Base-by-base conservation (phyloP, 108 stramenopile species). In the Nitzschia putrida region DNA sequence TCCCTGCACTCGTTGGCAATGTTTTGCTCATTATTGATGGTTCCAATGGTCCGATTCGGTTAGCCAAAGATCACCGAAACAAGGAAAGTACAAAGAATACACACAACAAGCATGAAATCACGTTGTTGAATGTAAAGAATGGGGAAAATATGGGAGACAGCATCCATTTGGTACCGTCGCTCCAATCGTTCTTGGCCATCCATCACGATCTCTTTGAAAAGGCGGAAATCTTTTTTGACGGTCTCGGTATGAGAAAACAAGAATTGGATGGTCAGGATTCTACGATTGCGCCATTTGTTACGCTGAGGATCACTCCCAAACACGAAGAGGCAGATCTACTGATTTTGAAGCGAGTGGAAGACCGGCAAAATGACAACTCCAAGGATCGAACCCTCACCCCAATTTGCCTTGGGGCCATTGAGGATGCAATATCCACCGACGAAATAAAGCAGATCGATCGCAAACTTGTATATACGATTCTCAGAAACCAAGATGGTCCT, bases 31-130 rank as follows among this genome's bases (percentile, higher is more conserved):
- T 78, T 40, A 58, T 78, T 25, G 77, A 78, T 68, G 77, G 77
- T 21, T 78, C 61, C 53, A 78, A 78, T 60, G 77, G 77, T 12
- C 77, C 77, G 3, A 78, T 78, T 45, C 76, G 76, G 50, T 53
- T 77, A 16, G 21, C 37, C 7, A 43, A 64, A 59, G 40, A 58
- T n/a, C 10, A 29, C 11, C 5, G 61, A 43, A 37, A 20, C 8
- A n/a, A 20, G 11, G 13, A 3, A 24, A 26, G 12, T 16, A 10
- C 16, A 20, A 43, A 12, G 29, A 24, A 12, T 14, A 57, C 0
- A 2, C 22, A n/a, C 44, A 39, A n/a, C 24, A 12, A 23, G 38
- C 23, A 13, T 13, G 24, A 22, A 21, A 21, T 72, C 20, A 63
- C 71, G 14, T 45, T 72, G 26, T 34, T 72, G 18, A 55, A 53